Percentiles rank a stretch among this genome's conserved stretches.
phyloP scores from a whole-genome alignment of 2,329 filamentous ascomycete species.

The Hymenoscyphus occultus region DNA sequence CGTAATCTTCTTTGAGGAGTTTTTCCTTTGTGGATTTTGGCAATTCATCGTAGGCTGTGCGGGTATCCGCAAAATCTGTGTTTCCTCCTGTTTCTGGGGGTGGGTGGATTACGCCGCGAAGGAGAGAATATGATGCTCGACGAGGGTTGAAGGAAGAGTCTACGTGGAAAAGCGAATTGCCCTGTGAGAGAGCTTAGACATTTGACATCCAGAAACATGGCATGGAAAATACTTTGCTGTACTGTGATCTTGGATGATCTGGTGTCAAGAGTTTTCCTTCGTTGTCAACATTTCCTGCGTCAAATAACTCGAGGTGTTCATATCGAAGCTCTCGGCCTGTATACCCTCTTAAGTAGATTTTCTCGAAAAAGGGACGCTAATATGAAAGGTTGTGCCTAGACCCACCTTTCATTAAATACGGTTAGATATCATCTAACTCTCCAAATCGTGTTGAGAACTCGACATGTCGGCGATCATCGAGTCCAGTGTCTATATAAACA shows the following conservation, averaged over 20 bases:
- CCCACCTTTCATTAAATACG: slow-evolving; percentile 39
- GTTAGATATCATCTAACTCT: slow-evolving; percentile 53
- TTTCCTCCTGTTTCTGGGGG: slow-evolving; percentile 47
- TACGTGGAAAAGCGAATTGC: slow-evolving; percentile 51
- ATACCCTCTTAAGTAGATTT: not conserved
- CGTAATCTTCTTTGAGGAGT: slow-evolving; percentile 41
- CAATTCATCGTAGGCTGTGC: slow-evolving; percentile 49
- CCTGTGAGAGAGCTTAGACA: slow-evolving; percentile 13
- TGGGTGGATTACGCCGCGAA: slow-evolving; percentile 49
- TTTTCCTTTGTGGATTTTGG: slow-evolving; percentile 33
- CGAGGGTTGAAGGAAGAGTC: slow-evolving; percentile 56
- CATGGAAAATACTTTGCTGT: slow-evolving; percentile 38
- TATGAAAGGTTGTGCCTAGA: not conserved
- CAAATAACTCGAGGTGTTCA: slow-evolving; percentile 51
- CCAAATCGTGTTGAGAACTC: slow-evolving; percentile 50
- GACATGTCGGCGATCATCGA: slow-evolving; percentile 51
- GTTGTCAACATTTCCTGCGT: slow-evolving; percentile 53
- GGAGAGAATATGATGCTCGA: slow-evolving; percentile 50
- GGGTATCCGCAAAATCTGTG: slow-evolving; percentile 53
- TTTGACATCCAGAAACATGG: slow-evolving; percentile 21
- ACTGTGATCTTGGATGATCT: slow-evolving; percentile 22
- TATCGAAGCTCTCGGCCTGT: slow-evolving; percentile 40
- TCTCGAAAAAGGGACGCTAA: slow-evolving; percentile 31
- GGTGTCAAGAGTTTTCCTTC: slow-evolving; percentile 38
- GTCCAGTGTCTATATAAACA: slow-evolving; percentile 48